Base-by-base conservation (phyloP, 441 rosid species). In the Mallotus japonicus region DNA sequence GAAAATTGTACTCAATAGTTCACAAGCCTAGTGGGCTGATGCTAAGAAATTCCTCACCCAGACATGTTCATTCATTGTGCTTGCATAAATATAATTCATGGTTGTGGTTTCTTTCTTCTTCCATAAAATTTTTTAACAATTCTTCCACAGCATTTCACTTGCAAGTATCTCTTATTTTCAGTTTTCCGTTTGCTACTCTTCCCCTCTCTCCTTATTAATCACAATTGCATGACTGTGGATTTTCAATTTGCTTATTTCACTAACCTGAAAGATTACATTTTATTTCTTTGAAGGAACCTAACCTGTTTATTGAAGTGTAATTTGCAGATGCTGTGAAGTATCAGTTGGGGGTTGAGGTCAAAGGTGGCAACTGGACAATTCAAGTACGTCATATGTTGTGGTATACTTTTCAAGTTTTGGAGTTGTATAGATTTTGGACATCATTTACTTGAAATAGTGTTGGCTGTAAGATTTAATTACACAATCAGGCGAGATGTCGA, bases 11-110 rank as follows among this genome's bases (percentile, higher is more conserved):
- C 62, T 66, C 77, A 67, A 68, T 76, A 80, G 93, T 85, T 90
- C 88, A 83, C 92, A 68, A 83, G 81, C 83, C 79, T 83, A 64
- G 88, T 88, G 91, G 88, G 89, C 92, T 86, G 79, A 76, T 72
- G 82, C 83, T 72, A 74, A 72, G 79, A 76, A 84, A 80, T 71
- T 75, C 79, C 82, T 78, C 84, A 78, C 76, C 80, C 61, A 67
- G 67, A 85, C 82, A 69, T 85, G 82, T 84, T 85, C 83, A 89
- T 89, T 92, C 89, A 75, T 88, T 88, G 87, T 88, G 92, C 86
- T 77, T 81, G 83, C 89, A 82, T 78, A 71, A 83, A 84, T 82
- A 84, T 82, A 79, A 80, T 75, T 81, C 69, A 81, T 81, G 77
- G 73, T 80, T 78, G 74, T 80, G 80, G 71, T 71, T 81, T 81